Conservation (phyloP, 352 stramenopile genomes). For the Phytophthora kernoviae region DNA sequence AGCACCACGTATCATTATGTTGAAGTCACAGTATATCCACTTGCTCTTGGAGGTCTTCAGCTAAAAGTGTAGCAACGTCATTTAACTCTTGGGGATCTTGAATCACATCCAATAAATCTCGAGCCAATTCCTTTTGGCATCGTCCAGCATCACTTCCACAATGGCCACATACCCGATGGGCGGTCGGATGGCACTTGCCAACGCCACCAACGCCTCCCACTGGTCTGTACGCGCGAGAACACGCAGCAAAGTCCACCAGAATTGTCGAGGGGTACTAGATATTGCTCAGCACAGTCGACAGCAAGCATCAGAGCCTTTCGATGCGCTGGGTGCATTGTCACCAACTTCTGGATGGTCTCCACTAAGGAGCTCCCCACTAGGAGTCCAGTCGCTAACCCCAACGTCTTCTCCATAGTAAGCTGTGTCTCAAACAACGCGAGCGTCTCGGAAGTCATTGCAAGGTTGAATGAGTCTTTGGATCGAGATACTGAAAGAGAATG, state of each 20-base stretch:
- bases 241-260: constrained; percentile 58
- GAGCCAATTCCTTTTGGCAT: constrained; percentile 43
- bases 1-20: constrained; percentile 14
- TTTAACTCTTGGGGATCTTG: constrained; percentile 34
- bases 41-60: constrained; percentile 12
- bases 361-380: constrained; percentile 58
- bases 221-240: constrained; percentile 50
- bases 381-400: constrained; percentile 48
- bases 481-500: constrained; percentile 22
- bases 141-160: constrained; percentile 54
- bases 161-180: constrained; percentile 51
- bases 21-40: constrained; percentile 5
- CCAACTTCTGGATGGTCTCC: constrained; percentile 66
- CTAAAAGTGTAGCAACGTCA: constrained; percentile 36
- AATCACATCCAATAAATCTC: constrained; percentile 40
- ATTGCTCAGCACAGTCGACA: constrained; percentile 48
- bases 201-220: constrained; percentile 48
- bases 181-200: constrained; percentile 41
- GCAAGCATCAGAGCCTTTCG: constrained; percentile 37
- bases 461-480: constrained; percentile 45
- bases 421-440: constrained; percentile 52
- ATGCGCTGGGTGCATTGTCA: constrained; percentile 51
- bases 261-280: constrained; percentile 54
- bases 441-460: constrained; percentile 55
- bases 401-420: constrained; percentile 37